Percentiles rank a stretch among this genome's conserved stretches.
Conservation (phyloP, 2,329 filamentous ascomycete species). For the Ambrosiella xylebori region DNA sequence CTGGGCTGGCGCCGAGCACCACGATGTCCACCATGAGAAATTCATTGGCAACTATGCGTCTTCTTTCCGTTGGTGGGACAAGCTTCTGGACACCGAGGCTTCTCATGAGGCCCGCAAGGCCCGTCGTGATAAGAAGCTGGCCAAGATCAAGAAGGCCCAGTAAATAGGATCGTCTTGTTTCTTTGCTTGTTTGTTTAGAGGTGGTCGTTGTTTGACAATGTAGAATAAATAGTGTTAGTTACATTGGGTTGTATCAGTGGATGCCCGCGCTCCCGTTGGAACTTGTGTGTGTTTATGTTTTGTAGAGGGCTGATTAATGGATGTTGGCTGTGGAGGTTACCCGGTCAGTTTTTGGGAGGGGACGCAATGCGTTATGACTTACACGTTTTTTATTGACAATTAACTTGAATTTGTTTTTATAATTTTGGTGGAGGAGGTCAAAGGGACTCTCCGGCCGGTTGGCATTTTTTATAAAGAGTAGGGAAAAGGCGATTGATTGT, state of each 20-base stretch:
- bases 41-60: constrained; percentile 98
- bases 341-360: neutral
- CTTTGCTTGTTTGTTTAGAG: neutral
- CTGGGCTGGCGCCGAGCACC: constrained; percentile 94
- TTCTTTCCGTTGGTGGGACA: constrained; percentile 99
- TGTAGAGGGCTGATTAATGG: neutral
- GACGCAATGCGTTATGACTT: neutral
- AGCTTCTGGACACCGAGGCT: constrained; percentile 79
- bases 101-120: constrained; percentile 72
- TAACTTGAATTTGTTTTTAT: constrained; percentile 2
- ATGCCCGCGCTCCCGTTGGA: neutral
- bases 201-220: neutral
- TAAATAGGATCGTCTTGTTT: constrained; percentile 23
- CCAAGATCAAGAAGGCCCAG: constrained; percentile 51
- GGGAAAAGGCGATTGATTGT: neutral
- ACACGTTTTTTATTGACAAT: constrained; percentile 11
- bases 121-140: constrained; percentile 62
- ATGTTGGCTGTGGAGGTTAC: neutral
- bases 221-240: neutral
- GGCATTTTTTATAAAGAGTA: neutral
- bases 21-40: constrained; percentile 93
- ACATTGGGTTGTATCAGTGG: neutral
- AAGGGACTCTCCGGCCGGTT: neutral
- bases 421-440: neutral
- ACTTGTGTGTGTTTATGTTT: neutral